Conservation (phyloP, 1,139 yeast genomes). For the Candida sp. region DNA sequence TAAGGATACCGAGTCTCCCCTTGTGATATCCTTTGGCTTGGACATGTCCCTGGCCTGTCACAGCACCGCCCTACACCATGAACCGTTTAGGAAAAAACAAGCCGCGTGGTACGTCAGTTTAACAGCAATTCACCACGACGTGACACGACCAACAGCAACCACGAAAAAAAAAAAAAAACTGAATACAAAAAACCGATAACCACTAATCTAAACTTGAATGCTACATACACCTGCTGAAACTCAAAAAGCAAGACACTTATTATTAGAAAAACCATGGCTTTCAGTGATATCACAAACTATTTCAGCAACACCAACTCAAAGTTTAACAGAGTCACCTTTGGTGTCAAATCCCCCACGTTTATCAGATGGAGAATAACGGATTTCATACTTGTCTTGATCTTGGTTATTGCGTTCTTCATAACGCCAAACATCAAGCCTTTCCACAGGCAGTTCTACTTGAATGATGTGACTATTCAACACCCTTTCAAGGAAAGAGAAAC, state of each 20-base stretch:
- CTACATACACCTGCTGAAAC: no score
- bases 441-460: slow-evolving; percentile 64
- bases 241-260: background rate
- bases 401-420: slow-evolving; percentile 48
- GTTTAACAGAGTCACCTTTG: slow-evolving; percentile 56
- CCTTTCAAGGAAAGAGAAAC: slow-evolving; percentile 73
- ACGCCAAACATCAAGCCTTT: slow-evolving; percentile 60
- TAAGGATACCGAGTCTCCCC: no score
- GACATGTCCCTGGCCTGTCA: no score
- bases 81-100: no score
- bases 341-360: slow-evolving; percentile 30
- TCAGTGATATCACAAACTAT: slow-evolving; percentile 4
- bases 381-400: slow-evolving; percentile 42
- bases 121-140: no score
- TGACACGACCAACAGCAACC: no score
- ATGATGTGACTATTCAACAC: slow-evolving; percentile 58
- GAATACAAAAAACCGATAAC: background rate
- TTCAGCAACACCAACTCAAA: slow-evolving; percentile 3
- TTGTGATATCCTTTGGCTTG: no score
- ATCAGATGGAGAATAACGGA: slow-evolving; percentile 69
- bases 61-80: no score
- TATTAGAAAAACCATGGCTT: slow-evolving; percentile 2
- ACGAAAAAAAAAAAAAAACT: no score
- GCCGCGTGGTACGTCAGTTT: no score
- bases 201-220: background rate